Conservation (phyloP, 148 eudicot species). For the Rhododendron mucronatum region DNA sequence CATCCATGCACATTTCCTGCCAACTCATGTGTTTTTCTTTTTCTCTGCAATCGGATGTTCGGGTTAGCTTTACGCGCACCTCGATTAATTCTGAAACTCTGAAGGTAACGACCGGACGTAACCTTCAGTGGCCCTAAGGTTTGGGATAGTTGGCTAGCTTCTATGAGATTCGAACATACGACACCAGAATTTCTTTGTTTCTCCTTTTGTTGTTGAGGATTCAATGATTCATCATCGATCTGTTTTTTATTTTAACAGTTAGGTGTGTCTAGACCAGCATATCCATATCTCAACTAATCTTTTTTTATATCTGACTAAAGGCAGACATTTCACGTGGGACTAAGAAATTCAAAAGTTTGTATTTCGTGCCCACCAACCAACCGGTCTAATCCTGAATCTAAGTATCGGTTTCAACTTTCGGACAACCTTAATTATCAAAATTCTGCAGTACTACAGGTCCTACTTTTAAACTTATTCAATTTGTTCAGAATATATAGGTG, state of each 20-base stretch:
- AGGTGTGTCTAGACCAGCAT: too few species aligned
- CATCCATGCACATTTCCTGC: not conserved
- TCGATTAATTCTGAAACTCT: too few species aligned
- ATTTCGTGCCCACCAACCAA: not conserved
- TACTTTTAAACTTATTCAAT: not conserved
- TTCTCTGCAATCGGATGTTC: too few species aligned
- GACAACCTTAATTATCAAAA: not conserved
- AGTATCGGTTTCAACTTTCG: not conserved
- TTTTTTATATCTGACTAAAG: too few species aligned
- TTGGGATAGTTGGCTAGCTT: not conserved
- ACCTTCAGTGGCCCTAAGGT: not conserved
- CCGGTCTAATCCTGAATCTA: not conserved
- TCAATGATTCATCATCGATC: not conserved
- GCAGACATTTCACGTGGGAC: too few species aligned
- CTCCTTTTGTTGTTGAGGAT: not conserved
- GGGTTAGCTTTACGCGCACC: too few species aligned
- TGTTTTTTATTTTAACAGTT: too few species aligned
- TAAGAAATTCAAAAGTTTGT: too few species aligned
- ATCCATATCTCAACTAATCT: too few species aligned
- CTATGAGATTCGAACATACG: too few species aligned
- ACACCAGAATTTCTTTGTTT: not conserved
- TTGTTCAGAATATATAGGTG: too few species aligned
- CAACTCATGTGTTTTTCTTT: not conserved
- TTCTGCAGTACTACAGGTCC: not conserved
- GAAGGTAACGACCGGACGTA: not conserved